phyloP scores from a whole-genome alignment of 2,329 filamentous ascomycete genomes.

The Sporothrix brasiliensis region DNA sequence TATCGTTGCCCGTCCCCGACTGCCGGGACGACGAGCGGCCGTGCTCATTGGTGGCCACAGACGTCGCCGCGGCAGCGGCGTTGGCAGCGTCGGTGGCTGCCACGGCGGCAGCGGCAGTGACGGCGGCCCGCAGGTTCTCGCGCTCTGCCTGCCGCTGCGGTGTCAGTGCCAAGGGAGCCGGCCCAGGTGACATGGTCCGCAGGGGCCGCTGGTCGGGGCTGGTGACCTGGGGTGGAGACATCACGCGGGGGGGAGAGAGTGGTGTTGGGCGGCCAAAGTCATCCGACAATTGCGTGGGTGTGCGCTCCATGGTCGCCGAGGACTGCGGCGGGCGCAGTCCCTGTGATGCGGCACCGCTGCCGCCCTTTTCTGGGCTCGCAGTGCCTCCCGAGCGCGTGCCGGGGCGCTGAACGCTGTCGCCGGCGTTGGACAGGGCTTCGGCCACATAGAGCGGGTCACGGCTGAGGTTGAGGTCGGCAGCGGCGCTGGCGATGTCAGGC shows the following conservation, averaged over 20 bases:
- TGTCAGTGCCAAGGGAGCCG: conserved; percentile 38
- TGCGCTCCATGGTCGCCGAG: not conserved
- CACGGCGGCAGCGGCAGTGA: conserved; percentile 12
- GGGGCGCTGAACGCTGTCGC: not conserved
- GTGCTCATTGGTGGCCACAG: not conserved
- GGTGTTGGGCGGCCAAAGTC: conserved; percentile 21
- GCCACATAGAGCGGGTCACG: conserved; percentile 24
- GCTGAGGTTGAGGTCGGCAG: conserved; percentile 15
- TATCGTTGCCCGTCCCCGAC: conserved; percentile 1
- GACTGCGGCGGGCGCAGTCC: not conserved
- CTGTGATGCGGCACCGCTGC: not conserved
- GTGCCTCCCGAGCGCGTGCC: conserved; percentile 26
- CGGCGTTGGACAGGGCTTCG: conserved; percentile 25
- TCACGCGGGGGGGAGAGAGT: not conserved
- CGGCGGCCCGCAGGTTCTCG: conserved; percentile 32
- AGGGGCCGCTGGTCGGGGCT: not conserved
- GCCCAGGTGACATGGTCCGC: conserved; percentile 4
- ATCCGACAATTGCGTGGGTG: conserved; percentile 20
- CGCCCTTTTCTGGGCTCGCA: conserved; percentile 20
- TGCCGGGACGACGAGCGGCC: conserved; percentile 18
- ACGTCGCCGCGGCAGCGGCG: not conserved
- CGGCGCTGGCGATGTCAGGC: not conserved
- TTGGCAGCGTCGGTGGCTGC: conserved; percentile 12
- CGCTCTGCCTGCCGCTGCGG: conserved; percentile 23
- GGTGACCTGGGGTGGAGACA: not conserved